phyloP scores from a whole-genome alignment of 495 filamentous ascomycete genomes.

The Penicillium taxi region DNA sequence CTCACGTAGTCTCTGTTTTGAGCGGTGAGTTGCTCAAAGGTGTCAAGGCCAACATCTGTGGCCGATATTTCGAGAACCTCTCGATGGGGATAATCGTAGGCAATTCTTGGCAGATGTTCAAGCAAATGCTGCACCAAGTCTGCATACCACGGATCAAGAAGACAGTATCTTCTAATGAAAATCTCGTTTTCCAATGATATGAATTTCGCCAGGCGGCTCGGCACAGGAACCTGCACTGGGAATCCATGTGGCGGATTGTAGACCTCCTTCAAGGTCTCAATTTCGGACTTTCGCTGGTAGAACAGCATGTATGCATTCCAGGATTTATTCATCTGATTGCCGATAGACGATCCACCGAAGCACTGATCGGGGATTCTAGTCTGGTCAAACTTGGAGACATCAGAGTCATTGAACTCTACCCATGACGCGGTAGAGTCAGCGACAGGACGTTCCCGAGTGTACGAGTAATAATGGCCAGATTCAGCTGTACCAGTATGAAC shows the following conservation, averaged over 20 bases:
- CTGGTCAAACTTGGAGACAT: constrained; percentile 68
- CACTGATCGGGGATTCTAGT: constrained; percentile 62
- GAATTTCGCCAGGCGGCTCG: constrained; percentile 45
- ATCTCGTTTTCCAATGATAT: constrained; percentile 66
- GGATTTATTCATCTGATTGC: constrained; percentile 51
- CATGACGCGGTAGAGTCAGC: constrained; percentile 47
- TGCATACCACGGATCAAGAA: constrained; percentile 68
- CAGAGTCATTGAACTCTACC: constrained; percentile 91
- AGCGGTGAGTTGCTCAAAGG: constrained; percentile 71
- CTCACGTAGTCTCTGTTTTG: constrained; percentile 61
- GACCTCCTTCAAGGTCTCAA: constrained; percentile 31
- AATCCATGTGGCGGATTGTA: constrained; percentile 25
- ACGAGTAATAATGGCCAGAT: constrained; percentile 96
- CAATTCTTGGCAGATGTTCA: constrained; percentile 31
- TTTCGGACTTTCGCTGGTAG: constrained; percentile 72
- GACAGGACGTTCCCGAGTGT: constrained; percentile 70
- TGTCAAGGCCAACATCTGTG: constrained; percentile 60
- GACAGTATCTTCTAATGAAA: constrained; percentile 68
- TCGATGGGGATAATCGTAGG: constrained; percentile 37
- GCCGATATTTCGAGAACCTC: constrained; percentile 52
- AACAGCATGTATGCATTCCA: constrained; percentile 98
- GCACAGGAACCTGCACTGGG: constrained; percentile 52
- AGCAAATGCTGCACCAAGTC: constrained; percentile 58
- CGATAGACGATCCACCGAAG: constrained; percentile 60
- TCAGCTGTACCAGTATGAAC: constrained; percentile 91